Evolutionary conservation across 2,329 filamentous ascomycete genomes (phyloP).

Genomic region (Phialophora expanda): DNA sequence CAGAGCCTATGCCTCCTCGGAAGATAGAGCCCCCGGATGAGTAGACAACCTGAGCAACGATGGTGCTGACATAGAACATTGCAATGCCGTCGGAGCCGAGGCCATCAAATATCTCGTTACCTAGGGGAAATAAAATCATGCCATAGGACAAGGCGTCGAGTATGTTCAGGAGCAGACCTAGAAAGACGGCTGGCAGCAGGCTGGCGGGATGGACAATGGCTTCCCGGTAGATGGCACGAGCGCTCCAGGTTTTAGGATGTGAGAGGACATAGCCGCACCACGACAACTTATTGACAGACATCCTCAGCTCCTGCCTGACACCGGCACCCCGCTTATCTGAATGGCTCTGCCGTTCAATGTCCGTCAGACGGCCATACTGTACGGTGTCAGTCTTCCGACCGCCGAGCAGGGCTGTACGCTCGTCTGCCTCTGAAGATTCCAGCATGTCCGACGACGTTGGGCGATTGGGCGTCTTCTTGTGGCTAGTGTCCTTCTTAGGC

Average conservation of each 20-base stretch:
- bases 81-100: slow-evolving; percentile 94
- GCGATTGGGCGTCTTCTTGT: slow-evolving; percentile 15
- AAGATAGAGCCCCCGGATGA: slow-evolving; percentile 85
- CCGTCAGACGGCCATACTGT: slow-evolving; percentile 33
- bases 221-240: slow-evolving; percentile 66
- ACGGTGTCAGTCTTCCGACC: slow-evolving; percentile 32
- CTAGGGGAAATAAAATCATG: slow-evolving; percentile 94
- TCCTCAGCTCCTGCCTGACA: slow-evolving; percentile 17
- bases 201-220: slow-evolving; percentile 70
- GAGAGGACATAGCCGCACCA: slow-evolving; percentile 44
- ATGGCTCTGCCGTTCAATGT: slow-evolving; percentile 42
- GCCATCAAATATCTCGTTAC: slow-evolving; percentile 80
- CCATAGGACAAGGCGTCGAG: slow-evolving; percentile 94
- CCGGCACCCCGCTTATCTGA: slow-evolving; percentile 9
- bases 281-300: slow-evolving; percentile 16
- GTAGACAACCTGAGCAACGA: slow-evolving; percentile 88
- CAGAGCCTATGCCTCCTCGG: slow-evolving; percentile 87
- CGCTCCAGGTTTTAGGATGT: slow-evolving; percentile 75
- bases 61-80: slow-evolving; percentile 98
- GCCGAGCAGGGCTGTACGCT: slow-evolving; percentile 36
- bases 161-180: slow-evolving; percentile 88
- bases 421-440: slow-evolving; percentile 36
- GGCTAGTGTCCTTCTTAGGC: slow-evolving; percentile 31
- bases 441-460: slow-evolving; percentile 16
- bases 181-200: slow-evolving; percentile 81